phyloP scores from a whole-genome alignment of 352 stramenopile genomes.

The Phytophthora sojae region DNA sequence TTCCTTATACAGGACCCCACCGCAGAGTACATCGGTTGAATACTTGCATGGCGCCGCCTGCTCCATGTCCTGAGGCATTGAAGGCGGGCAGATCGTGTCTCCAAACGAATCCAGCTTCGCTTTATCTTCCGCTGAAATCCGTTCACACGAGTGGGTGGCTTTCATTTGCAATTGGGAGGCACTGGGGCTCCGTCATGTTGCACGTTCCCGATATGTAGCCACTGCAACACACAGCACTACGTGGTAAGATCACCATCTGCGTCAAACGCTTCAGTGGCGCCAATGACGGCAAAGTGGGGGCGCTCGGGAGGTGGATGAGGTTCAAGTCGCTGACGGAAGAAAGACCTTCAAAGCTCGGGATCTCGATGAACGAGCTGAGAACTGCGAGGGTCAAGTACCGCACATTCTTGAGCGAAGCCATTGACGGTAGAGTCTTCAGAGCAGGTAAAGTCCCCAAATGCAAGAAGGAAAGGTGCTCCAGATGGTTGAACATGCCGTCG shows the following conservation, averaged over 20 bases:
- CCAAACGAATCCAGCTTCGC: background rate
- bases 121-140: background rate
- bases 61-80: background rate
- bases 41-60: background rate
- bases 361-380: background rate
- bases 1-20: background rate
- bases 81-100: background rate
- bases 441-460: background rate
- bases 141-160: background rate
- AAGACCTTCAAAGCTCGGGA: slow-evolving; percentile 3
- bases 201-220: slow-evolving; percentile 2
- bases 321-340: background rate
- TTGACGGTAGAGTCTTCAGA: background rate
- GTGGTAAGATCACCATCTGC: background rate
- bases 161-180: background rate
- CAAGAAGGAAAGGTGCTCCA: slow-evolving; percentile 1
- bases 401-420: background rate
- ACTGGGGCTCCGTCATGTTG: background rate
- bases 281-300: background rate
- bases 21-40: background rate
- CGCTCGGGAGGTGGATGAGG: background rate
- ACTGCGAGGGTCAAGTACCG: background rate
- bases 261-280: background rate
- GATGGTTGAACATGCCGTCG: background rate
- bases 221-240: background rate